These are phyloP conservation scores for Starmera caribaea DNA, from an alignment of 805 yeast genomes.

Conservation along the genomic window DNA sequence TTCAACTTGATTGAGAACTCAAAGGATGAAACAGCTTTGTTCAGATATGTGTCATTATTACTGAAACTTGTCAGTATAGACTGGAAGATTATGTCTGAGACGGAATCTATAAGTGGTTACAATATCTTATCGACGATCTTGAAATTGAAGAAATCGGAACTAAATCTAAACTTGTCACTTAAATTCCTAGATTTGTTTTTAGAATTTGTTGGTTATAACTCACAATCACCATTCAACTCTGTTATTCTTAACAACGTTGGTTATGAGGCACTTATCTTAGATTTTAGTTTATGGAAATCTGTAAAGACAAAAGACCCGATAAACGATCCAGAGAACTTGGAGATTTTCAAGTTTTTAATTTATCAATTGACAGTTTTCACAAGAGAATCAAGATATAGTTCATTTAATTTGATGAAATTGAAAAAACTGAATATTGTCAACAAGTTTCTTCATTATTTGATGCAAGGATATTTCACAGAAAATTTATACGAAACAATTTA, in stretches of 20 bases:
- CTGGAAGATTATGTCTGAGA: constrained; percentile 44
- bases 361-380: constrained; percentile 51
- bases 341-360: constrained; percentile 41
- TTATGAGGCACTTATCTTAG: constrained; percentile 49
- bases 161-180: constrained; percentile 21
- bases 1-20: constrained; percentile 38
- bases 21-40: constrained; percentile 23
- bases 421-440: constrained; percentile 40
- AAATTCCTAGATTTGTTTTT: constrained; percentile 40
- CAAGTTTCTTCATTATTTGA: constrained; percentile 18
- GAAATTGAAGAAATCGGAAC: constrained; percentile 29
- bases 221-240: constrained; percentile 41
- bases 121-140: constrained; percentile 46
- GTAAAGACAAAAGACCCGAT: background rate
- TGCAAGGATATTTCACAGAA: constrained; percentile 23
- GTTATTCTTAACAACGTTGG: constrained; percentile 45
- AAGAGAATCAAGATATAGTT: constrained; percentile 38
- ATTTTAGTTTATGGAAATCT: constrained; percentile 50
- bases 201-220: constrained; percentile 47
- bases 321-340: constrained; percentile 19
- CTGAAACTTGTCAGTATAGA: constrained; percentile 34
- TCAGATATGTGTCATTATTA: constrained; percentile 28
- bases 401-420: constrained; percentile 43
- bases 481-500: constrained; percentile 27
- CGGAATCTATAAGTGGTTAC: constrained; percentile 53